Percentiles rank a stretch among this genome's conserved stretches.
These are phyloP conservation scores for Paraconiothyrium sp. DNA, from an alignment of 2,329 filamentous ascomycete species.

Conservation along the genomic window DNA sequence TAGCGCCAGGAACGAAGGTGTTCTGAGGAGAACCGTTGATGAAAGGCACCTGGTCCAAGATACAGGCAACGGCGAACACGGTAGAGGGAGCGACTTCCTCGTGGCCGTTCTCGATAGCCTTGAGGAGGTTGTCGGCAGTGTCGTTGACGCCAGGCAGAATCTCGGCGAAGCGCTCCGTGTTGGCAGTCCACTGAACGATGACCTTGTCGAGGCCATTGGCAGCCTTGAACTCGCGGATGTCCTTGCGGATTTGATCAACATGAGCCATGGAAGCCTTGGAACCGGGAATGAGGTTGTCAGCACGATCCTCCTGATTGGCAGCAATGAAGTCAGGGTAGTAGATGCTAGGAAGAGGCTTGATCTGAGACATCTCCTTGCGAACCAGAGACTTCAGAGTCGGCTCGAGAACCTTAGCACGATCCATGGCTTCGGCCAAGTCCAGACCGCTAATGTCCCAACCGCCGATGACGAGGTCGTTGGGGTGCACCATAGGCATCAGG, in stretches of 20 bases:
- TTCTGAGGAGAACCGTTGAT: constrained; percentile 99
- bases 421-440: constrained; percentile 92
- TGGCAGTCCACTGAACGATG: constrained; percentile 97
- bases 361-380: constrained; percentile 88
- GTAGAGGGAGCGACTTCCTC: constrained; percentile 94
- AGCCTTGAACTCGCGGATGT: constrained; percentile 94
- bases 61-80: constrained; percentile 93
- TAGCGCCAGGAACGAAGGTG: constrained; percentile 94
- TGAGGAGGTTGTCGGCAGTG: constrained; percentile 91
- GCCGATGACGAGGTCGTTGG: constrained; percentile 92
- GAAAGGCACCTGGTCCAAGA: constrained; percentile 89
- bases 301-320: constrained; percentile 95
- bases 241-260: constrained; percentile 90
- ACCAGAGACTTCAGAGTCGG: constrained; percentile 91
- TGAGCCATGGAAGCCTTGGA: constrained; percentile 86
- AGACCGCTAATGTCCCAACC: constrained; percentile 97
- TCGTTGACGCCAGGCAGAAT: constrained; percentile 91
- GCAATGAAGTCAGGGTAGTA: constrained; percentile 99
- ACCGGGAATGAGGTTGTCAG: constrained; percentile 87
- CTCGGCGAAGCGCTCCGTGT: constrained; percentile 96
- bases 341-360: constrained; percentile 91
- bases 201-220: constrained; percentile 89
- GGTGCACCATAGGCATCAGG: constrained; percentile 95
- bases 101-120: constrained; percentile 86
- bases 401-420: constrained; percentile 93